These are phyloP conservation scores for Ustilago tritici DNA, from an alignment of 1,284 basidiomycete genomes.

Conservation along the genomic window DNA sequence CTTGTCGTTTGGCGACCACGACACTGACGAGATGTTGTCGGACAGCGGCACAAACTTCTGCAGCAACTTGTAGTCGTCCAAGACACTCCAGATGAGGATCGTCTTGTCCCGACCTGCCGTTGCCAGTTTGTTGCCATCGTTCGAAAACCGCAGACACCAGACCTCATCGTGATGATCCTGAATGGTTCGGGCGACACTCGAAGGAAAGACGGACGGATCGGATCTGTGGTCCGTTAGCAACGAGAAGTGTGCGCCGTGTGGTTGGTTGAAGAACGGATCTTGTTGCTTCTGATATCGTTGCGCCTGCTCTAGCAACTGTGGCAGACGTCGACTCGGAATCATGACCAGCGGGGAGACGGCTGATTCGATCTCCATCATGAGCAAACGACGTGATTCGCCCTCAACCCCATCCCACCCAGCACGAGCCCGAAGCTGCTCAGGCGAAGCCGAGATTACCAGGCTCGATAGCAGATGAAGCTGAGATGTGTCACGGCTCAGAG, in stretches of 20 bases:
- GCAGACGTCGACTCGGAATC: constrained; percentile 89
- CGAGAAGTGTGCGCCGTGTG: constrained; percentile 75
- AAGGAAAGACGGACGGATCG: constrained; percentile 83
- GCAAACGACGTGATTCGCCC: constrained; percentile 80
- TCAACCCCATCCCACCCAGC: constrained; percentile 90
- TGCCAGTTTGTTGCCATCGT: constrained; percentile 85
- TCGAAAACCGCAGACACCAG: constrained; percentile 95
- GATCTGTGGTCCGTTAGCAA: constrained; percentile 88
- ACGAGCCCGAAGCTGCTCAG: constrained; percentile 83
- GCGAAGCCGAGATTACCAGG: constrained; percentile 65
- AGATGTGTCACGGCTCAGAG: constrained; percentile 69
- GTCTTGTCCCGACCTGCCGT: constrained; percentile 87
- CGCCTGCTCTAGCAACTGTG: constrained; percentile 87
- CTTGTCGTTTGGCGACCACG: constrained; percentile 70
- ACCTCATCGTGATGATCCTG: constrained; percentile 91
- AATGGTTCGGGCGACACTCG: constrained; percentile 76
- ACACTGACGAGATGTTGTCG: constrained; percentile 71
- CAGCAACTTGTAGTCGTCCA: constrained; percentile 45
- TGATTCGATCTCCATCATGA: constrained; percentile 85
- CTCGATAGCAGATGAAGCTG: constrained; percentile 62
- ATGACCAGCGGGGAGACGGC: constrained; percentile 89
- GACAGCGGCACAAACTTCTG: constrained; percentile 50
- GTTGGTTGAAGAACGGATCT: constrained; percentile 64
- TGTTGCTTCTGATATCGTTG: constrained; percentile 76
- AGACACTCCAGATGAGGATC: constrained; percentile 83